Percentiles rank a stretch among this genome's conserved stretches.
Conservation (phyloP, 2,329 filamentous ascomycete species). For the Claviceps pusilla region DNA sequence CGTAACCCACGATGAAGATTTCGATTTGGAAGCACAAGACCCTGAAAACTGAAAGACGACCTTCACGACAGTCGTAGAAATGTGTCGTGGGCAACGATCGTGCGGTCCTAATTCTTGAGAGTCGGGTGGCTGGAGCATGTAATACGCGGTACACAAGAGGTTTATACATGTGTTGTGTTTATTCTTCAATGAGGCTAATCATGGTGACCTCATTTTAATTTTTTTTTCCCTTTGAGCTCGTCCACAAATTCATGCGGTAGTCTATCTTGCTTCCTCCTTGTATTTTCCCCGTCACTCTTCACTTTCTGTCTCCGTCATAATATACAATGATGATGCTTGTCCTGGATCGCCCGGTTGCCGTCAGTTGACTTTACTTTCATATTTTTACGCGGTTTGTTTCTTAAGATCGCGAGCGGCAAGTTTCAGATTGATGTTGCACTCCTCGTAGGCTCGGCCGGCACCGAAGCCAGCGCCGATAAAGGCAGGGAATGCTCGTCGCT, state of each 20-base stretch:
- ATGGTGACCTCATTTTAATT: background rate
- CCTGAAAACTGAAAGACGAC: background rate
- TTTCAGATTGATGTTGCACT: slow-evolving; percentile 76
- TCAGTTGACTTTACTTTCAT: background rate
- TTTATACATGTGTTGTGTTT: background rate
- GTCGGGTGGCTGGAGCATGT: background rate
- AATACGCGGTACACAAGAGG: background rate
- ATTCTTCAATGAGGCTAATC: slow-evolving; percentile 1
- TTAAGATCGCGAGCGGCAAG: slow-evolving; percentile 43
- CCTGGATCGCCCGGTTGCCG: background rate
- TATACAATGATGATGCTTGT: slow-evolving; percentile 12
- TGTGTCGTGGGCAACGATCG: background rate
- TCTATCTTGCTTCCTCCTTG: slow-evolving; percentile 8
- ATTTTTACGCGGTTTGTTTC: slow-evolving; percentile 29
- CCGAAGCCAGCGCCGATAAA: slow-evolving; percentile 89
- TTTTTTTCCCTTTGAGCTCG: background rate
- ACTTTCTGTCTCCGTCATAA: slow-evolving; percentile 10
- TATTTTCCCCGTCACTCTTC: slow-evolving; percentile 1
- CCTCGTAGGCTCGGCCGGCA: slow-evolving; percentile 91
- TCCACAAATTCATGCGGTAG: slow-evolving; percentile 1
- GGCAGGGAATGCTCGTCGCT: slow-evolving; percentile 95
- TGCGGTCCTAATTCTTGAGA: background rate
- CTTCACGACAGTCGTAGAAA: background rate
- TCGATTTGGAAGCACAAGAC: slow-evolving; percentile 9
- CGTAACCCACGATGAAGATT: slow-evolving; percentile 1